Conservation (phyloP, 1,284 basidiomycete species). For the Cronartium quercuum region DNA sequence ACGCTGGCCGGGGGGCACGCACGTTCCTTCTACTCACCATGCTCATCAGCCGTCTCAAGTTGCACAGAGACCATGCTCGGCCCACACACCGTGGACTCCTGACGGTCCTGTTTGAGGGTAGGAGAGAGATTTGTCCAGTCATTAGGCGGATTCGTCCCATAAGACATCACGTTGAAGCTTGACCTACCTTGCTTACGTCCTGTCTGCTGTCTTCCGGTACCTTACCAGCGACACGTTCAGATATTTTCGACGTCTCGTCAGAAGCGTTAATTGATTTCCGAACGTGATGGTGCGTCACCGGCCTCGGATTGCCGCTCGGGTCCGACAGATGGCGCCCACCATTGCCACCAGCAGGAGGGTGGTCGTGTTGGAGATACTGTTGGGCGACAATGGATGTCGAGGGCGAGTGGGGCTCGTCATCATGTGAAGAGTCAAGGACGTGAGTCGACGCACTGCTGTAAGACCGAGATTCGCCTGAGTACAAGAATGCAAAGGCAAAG, state of each 20-base stretch:
- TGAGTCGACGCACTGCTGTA: conserved; percentile 35
- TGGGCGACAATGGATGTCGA: neutral
- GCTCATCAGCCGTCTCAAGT: no score
- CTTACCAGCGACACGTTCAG: neutral
- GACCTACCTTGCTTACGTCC: no score
- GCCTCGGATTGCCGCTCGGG: neutral
- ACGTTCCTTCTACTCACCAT: no score
- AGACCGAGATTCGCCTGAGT: conserved; percentile 22
- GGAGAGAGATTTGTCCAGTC: no score
- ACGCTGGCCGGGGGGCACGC: no score
- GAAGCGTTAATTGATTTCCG: neutral
- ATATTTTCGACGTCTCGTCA: neutral
- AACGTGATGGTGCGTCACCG: neutral
- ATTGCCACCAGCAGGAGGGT: neutral
- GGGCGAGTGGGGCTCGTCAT: neutral
- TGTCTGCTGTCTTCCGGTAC: neutral
- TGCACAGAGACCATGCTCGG: no score
- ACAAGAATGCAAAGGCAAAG: neutral
- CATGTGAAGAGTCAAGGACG: conserved; percentile 5
- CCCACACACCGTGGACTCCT: no score
- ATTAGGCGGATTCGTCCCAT: no score
- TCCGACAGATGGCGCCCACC: no score
- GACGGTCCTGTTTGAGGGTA: no score
- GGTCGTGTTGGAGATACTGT: neutral
- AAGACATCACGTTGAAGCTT: no score